Percentiles rank a stretch among this genome's conserved stretches.
phyloP scores from a whole-genome alignment of 345 rosid species.

The Linum usitatissimum region DNA sequence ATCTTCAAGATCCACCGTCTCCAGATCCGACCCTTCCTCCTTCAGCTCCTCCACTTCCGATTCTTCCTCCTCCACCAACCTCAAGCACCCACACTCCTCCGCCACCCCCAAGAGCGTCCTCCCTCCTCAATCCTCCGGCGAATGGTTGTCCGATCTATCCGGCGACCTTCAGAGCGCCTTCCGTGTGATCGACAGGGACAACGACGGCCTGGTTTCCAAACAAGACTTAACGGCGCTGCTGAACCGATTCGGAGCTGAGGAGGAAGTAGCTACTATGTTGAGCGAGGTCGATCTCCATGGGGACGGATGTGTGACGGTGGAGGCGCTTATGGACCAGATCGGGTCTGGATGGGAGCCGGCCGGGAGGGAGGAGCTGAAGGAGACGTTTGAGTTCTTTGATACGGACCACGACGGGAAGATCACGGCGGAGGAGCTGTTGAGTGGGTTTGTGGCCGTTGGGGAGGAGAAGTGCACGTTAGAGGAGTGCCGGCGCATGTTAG shows the following conservation, averaged over 20 bases:
- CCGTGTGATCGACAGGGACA: conserved; percentile 41
- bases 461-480: conserved; percentile 70
- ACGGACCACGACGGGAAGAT: conserved; percentile 80
- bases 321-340: conserved; percentile 37
- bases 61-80: conserved; percentile 14
- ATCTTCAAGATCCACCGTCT: conserved; percentile 26
- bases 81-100: conserved; percentile 10
- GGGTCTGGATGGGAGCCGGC: conserved; percentile 39
- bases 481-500: conserved; percentile 93
- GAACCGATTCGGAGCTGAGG: conserved; percentile 35
- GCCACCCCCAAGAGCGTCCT: conserved; percentile 69
- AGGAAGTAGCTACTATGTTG: conserved; percentile 54
- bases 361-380: conserved; percentile 52
- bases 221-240: conserved; percentile 55
- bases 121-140: conserved; percentile 23
- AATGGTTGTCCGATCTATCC: conserved; percentile 34
- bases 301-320: conserved; percentile 44
- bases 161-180: conserved; percentile 39
- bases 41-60: conserved; percentile 35
- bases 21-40: conserved; percentile 55
- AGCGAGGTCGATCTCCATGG: conserved; percentile 42
- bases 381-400: conserved; percentile 67
- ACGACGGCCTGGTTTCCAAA: conserved; percentile 46
- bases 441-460: conserved; percentile 44
- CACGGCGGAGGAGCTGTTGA: conserved; percentile 63